Conservation (phyloP, 495 filamentous ascomycete genomes). For the Hypoxylon subgilvum region DNA sequence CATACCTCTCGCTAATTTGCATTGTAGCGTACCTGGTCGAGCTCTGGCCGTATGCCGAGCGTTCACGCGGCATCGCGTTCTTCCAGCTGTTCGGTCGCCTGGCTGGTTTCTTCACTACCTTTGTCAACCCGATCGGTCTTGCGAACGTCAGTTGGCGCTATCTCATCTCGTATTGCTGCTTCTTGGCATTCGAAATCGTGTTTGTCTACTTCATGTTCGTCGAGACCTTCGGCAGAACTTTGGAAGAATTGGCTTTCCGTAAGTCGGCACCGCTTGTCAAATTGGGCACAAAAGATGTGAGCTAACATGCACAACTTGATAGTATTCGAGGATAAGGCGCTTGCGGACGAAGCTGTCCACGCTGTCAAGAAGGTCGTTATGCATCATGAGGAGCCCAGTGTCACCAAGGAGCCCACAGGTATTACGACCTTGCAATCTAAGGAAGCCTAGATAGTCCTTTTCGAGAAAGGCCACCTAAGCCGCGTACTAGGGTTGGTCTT, state of each 20-base stretch:
- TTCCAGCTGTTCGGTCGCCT: conserved; percentile 66
- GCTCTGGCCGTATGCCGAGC: conserved; percentile 66
- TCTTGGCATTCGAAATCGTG: conserved; percentile 61
- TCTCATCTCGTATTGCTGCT: conserved; percentile 58
- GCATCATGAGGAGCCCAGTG: conserved; percentile 20
- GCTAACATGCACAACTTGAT: conserved; percentile 7
- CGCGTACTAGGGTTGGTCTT: too few species aligned
- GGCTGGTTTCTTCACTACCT: conserved; percentile 58
- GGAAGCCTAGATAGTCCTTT: neutral
- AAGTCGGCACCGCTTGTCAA: conserved; percentile 37
- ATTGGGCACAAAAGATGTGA: neutral
- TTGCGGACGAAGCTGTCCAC: conserved; percentile 45
- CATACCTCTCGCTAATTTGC: neutral
- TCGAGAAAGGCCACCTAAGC: too few species aligned
- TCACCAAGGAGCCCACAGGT: neutral
- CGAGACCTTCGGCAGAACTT: conserved; percentile 65
- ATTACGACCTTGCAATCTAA: neutral
- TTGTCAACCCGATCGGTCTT: conserved; percentile 72
- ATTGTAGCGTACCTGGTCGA: conserved; percentile 65
- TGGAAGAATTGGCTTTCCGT: conserved; percentile 71
- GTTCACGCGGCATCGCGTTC: conserved; percentile 65
- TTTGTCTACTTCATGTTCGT: conserved; percentile 71
- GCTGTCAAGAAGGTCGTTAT: conserved; percentile 51
- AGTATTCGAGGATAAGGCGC: conserved; percentile 55
- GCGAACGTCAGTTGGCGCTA: conserved; percentile 64